These are phyloP conservation scores for Verticillium nubilum DNA, from an alignment of 2,329 filamentous ascomycete genomes.

Conservation along the genomic window DNA sequence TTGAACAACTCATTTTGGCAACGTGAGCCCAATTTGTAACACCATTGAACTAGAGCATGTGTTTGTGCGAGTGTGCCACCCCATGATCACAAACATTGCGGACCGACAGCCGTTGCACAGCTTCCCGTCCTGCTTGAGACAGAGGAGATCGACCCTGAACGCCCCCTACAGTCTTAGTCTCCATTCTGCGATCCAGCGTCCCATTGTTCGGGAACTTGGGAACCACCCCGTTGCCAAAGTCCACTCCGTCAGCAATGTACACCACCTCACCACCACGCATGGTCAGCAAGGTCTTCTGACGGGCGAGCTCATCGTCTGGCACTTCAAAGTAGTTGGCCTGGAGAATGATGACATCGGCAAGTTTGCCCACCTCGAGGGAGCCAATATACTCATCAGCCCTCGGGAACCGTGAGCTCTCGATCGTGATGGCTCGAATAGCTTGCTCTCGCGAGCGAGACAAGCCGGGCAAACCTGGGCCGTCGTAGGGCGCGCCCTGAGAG, in stretches of 20 bases:
- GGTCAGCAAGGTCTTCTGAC: conserved; percentile 17
- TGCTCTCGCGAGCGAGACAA: conserved; percentile 14
- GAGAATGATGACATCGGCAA: conserved; percentile 18
- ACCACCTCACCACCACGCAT: conserved; percentile 20
- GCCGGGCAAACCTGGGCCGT: conserved; percentile 15
- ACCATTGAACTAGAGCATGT: not conserved
- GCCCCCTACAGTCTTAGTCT: conserved; percentile 3
- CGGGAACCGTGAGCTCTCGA: conserved; percentile 13
- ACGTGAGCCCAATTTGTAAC: too few relatives aligned
- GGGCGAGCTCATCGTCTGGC: conserved; percentile 16
- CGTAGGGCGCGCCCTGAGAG: conserved; percentile 12
- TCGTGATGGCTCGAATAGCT: conserved; percentile 3
- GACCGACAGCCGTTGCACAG: not conserved
- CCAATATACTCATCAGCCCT: conserved; percentile 18
- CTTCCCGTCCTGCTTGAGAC: not conserved
- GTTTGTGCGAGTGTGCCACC: not conserved
- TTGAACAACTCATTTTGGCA: too few relatives aligned
- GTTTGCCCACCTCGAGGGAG: conserved; percentile 18
- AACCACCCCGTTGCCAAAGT: conserved; percentile 14
- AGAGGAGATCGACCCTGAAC: conserved; percentile 4
- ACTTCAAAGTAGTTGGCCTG: conserved; percentile 19
- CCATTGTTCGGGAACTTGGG: conserved; percentile 18
- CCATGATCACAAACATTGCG: conserved; percentile 1
- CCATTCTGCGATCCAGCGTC: conserved; percentile 2
- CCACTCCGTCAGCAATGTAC: conserved; percentile 16